Base-by-base conservation (phyloP, 208 protist genomes). In the Trypanosoma cruzi region DNA sequence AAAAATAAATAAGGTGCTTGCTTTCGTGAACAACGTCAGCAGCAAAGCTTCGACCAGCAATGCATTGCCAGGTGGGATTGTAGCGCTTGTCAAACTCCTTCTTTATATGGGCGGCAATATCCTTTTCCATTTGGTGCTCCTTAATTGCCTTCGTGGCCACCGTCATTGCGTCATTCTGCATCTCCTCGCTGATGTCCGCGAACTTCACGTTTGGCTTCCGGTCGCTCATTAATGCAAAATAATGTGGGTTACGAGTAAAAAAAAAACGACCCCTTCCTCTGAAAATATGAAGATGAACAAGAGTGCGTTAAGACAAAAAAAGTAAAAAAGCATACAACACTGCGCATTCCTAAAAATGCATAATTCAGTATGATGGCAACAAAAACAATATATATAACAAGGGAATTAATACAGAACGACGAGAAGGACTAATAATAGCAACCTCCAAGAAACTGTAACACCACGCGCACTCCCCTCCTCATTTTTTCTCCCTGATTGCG, bases 11-110 rank as follows among this genome's bases (percentile, higher is more conserved):
- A 81, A 99, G 99, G 63, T 96, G 79, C 63, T 97, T 97, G 48
- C 93, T 99, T 79, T 99, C 99, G 80, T 99, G 99, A 13, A 98
- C 99, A 52, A 99, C 98, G 84, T 99, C 99, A 10, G 99, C 99
- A 40, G 99, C 99, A 81, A 99, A 99, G 86, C 94, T 99, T 54
- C 99, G 89, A 42, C 99, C 99, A 26, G 99, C 99, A 62, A 99
- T 99, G 88, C 98, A 99, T 81, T 99, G 99, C 99, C 99, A 99
- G 14, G 98, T 99, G 2, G 98, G 98, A 74, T 90, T 94, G 82
- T 99, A 97, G 46, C 98, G 99, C 79, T 99, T 99, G 80, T 99
- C 98, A 63, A 99, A 99, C 73, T 99, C 98, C 76, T 99, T 99
- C 88, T 99, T 99, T 77, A 99, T 99, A 71, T 99, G 98, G 0